A percentile compares a stretch with the other conserved stretches of the same genome.
Conservation (phyloP, 805 yeast genomes). For the Ogataea thermomethanolica region DNA sequence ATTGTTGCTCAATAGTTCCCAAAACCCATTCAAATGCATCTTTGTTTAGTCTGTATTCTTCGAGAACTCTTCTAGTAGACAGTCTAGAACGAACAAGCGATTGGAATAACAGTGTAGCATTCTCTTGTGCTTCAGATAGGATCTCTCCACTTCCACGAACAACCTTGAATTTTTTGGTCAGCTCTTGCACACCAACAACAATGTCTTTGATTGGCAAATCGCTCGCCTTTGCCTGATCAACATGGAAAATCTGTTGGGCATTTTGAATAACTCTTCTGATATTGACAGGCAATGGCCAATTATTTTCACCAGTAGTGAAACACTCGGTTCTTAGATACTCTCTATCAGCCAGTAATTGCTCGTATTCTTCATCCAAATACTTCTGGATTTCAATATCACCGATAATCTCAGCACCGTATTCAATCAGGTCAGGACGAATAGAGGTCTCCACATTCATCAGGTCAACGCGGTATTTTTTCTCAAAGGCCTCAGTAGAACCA, state of each 20-base stretch:
- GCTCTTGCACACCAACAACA: conserved; percentile 62
- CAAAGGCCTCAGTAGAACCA: conserved; percentile 83
- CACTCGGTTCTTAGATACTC: conserved; percentile 70
- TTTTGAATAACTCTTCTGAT: conserved; percentile 95
- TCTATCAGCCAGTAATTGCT: conserved; percentile 76
- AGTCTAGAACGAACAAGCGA: conserved; percentile 90
- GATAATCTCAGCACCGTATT: conserved; percentile 83
- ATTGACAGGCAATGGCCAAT: conserved; percentile 98
- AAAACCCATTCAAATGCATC: conserved; percentile 94
- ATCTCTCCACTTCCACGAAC: conserved; percentile 78
- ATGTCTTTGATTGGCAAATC: conserved; percentile 85
- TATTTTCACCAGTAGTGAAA: conserved; percentile 89
- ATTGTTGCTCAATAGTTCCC: conserved; percentile 92
- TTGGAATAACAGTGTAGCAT: conserved; percentile 87
- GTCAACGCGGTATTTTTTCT: conserved; percentile 80
- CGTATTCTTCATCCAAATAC: conserved; percentile 77
- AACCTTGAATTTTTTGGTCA: conserved; percentile 66
- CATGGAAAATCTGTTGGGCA: conserved; percentile 94
- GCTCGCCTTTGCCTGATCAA: conserved; percentile 85
- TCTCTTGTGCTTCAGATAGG: conserved; percentile 80
- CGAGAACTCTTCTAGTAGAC: conserved; percentile 85
- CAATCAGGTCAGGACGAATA: conserved; percentile 70
- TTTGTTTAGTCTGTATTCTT: conserved; percentile 80
- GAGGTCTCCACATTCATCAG: conserved; percentile 66
- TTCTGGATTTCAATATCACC: conserved; percentile 86